Evolutionary conservation across 106 monocot genomes (phyloP).

Genomic region (Phalaenopsis equestris): DNA sequence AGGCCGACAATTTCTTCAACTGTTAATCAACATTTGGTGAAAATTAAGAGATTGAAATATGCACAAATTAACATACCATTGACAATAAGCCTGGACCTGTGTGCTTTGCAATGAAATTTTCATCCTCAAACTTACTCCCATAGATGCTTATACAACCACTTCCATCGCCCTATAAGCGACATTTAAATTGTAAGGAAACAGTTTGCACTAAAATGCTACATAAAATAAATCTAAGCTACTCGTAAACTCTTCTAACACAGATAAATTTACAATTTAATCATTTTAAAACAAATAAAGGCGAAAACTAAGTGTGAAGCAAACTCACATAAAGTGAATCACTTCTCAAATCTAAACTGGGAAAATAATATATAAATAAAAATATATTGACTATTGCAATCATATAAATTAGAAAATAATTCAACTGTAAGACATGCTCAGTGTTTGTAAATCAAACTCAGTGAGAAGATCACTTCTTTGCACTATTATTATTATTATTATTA

Average conservation of each 20-base stretch:
- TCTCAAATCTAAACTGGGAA: neutral
- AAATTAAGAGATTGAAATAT: neutral
- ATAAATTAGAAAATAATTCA: neutral
- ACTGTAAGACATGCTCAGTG: neutral
- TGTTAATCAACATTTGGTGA: neutral
- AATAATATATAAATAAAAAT: neutral
- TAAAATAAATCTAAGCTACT: neutral
- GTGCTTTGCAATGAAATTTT: constrained; percentile 97
- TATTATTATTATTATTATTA: neutral
- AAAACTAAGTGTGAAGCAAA: neutral
- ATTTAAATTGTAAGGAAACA: neutral
- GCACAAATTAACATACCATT: constrained; percentile 46
- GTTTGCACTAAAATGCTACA: neutral
- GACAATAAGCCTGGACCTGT: constrained; percentile 94
- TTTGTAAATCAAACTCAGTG: neutral
- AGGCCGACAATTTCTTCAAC: neutral
- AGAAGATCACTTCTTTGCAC: neutral
- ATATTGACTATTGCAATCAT: neutral
- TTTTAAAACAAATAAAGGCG: neutral
- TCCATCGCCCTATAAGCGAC: constrained; percentile 72
- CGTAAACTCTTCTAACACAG: neutral
- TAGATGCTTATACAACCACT: constrained; percentile 91
- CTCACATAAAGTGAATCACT: neutral
- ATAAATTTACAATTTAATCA: neutral
- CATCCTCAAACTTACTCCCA: constrained; percentile 96